Evolutionary conservation across 2,329 filamentous ascomycete species (phyloP), one percentile per base, ranked within the genome.

Genomic region (Metarhizium guizhouense): DNA sequence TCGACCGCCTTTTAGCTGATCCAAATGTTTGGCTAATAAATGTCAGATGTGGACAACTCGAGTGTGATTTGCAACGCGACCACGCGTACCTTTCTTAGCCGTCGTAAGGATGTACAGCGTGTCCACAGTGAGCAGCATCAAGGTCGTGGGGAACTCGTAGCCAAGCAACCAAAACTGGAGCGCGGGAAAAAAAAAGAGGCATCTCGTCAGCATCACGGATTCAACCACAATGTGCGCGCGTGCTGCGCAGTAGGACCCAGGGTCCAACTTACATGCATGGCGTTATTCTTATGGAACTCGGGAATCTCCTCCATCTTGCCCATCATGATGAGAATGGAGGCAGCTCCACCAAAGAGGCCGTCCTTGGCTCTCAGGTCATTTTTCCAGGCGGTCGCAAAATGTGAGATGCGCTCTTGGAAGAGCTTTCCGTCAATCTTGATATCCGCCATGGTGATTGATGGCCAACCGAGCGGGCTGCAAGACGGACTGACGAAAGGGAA

Each of bases 111-210:
- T 87, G 74, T 94, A 95, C 64, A 97, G 79, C 50, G 85, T 84
- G 59, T 97, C 94, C 58, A 86, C 76, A 1, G 93, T 97, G 70
- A 99, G 85, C 53, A 99, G 81, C 78, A 99, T 90, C 60, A 99
- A 78, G 0, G 94, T 99, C 43, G 93, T 92, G 38, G 94, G 94
- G 68, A 99, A 99, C 72, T 99, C 94, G 78, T 99, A 99, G 65
- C 94, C 94, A 59, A 99, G 83, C 55, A 99, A 81, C 95, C 95
- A 99, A 74, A 97, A 95, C 92, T 96, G 71, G 58, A 62, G 47
- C 59, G 49, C 25, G 1, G 25, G 25, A 25, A 25, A 25, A 25
- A 42, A 36, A 36, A 20, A 42, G 47, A 38, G 42, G 6, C 1
- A 54, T 29, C 11, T 45, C 18, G 20, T 53, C 16, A 55, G 32